phyloP scores from a whole-genome alignment of 2,329 filamentous ascomycete species.

The Chalaropsis thielavioides region DNA sequence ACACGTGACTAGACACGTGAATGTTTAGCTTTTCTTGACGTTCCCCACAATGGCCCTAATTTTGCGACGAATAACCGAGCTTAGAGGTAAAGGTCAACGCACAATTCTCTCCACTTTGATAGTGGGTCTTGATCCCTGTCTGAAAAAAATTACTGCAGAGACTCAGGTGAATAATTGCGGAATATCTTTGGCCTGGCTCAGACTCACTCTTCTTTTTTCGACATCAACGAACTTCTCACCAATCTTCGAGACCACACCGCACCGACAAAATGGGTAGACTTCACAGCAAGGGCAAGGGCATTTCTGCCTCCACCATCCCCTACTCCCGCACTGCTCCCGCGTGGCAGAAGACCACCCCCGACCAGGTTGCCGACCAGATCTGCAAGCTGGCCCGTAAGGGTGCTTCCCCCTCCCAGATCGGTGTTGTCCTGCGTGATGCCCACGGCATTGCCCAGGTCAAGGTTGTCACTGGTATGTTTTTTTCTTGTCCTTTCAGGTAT shows the following conservation, averaged over 20 bases:
- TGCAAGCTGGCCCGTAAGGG: conserved; percentile 98
- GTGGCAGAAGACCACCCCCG: conserved; percentile 98
- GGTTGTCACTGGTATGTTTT: conserved; percentile 74
- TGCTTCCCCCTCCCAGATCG: conserved; percentile 95
- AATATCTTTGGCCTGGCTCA: conserved; percentile 17
- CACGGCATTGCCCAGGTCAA: conserved; percentile 98
- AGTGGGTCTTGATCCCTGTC: conserved; percentile 6
- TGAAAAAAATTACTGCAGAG: not conserved
- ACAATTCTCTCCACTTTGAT: conserved; percentile 12
- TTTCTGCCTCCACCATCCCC: conserved; percentile 86
- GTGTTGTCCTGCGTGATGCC: conserved; percentile 91
- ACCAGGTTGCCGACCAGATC: conserved; percentile 98
- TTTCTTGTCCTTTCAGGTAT: not conserved
- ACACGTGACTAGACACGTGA: conserved; percentile 5
- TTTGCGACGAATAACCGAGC: conserved; percentile 30
- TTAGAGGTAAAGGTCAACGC: conserved; percentile 16
- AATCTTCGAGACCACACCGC: conserved; percentile 25
- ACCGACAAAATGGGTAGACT: conserved; percentile 76
- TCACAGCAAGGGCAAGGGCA: conserved; percentile 99
- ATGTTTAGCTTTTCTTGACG: not conserved
- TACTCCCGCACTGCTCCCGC: conserved; percentile 87
- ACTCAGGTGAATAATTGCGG: conserved; percentile 11
- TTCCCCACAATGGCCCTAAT: conserved; percentile 28
- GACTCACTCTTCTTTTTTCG: conserved; percentile 15
- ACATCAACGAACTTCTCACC: conserved; percentile 15